A percentile compares a stretch with the other conserved stretches of the same genome.
Conservation (phyloP, 768 basidiomycete genomes). For the Boletellus emodensis region DNA sequence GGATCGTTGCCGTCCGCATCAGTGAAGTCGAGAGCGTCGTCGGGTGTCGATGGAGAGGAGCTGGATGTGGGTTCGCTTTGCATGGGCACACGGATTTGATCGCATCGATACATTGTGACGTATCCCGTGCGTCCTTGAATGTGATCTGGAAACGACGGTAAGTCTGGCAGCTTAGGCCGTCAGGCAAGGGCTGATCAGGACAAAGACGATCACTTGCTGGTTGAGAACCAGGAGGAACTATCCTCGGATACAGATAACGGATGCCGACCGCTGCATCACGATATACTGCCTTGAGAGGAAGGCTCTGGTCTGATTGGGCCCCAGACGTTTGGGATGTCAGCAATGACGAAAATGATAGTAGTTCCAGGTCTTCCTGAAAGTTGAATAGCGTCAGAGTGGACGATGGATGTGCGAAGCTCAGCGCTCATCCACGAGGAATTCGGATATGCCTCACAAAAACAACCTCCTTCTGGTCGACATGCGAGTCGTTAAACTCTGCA, state of each 20-base stretch:
- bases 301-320: constrained; percentile 43
- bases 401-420: neutral
- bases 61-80: constrained; percentile 48
- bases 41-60: constrained; percentile 14
- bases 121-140: constrained; percentile 48
- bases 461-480: constrained; percentile 50
- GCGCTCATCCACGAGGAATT: neutral
- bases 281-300: constrained; percentile 80
- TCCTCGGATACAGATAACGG: constrained; percentile 60
- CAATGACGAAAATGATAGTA: constrained; percentile 60
- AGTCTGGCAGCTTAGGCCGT: constrained; percentile 37
- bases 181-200: neutral
- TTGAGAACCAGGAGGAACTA: constrained; percentile 21
- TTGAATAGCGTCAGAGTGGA: constrained; percentile 3
- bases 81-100: constrained; percentile 73
- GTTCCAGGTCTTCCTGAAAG: constrained; percentile 70
- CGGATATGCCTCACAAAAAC: constrained; percentile 52
- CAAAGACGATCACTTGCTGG: constrained; percentile 25
- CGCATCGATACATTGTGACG: constrained; percentile 54
- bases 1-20: constrained; percentile 15
- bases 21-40: constrained; percentile 15
- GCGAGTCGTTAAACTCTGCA: constrained; percentile 32
- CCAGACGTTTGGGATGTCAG: constrained; percentile 26
- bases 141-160: constrained; percentile 77
- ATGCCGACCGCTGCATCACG: constrained; percentile 71